Conservation (phyloP, 2,329 filamentous ascomycete species). For the Nemania sp. region DNA sequence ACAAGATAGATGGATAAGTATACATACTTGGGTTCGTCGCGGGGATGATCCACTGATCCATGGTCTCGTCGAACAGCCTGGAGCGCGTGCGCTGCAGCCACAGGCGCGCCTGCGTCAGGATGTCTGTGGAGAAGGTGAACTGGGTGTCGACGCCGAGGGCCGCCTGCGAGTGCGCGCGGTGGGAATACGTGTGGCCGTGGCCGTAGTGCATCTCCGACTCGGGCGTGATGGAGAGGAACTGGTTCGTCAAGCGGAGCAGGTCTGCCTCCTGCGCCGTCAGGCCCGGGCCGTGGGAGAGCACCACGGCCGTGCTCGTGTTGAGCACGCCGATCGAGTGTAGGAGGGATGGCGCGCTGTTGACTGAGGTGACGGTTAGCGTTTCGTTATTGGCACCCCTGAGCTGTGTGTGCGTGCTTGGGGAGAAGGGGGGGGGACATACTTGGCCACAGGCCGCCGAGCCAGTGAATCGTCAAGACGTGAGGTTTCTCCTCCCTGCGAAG, state of each 20-base stretch:
- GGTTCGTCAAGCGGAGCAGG: constrained; percentile 53
- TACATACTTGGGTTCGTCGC: constrained; percentile 48
- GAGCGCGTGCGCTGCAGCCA: constrained; percentile 56
- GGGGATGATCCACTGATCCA: constrained; percentile 50
- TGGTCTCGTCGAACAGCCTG: constrained; percentile 44
- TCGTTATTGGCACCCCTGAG: no score
- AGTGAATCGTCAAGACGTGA: constrained; percentile 53
- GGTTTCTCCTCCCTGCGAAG: constrained; percentile 10
- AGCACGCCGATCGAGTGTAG: constrained; percentile 46
- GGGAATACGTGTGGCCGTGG: constrained; percentile 51
- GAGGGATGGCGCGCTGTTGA: constrained; percentile 46
- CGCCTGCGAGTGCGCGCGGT: constrained; percentile 54
- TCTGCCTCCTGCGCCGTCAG: constrained; percentile 46
- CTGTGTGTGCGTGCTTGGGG: no score
- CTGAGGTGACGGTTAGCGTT: constrained; percentile 1
- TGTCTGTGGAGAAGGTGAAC: constrained; percentile 56
- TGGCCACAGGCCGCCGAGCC: constrained; percentile 46
- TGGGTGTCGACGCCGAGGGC: constrained; percentile 60
- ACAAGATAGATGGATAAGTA: neutral
- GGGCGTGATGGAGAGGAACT: constrained; percentile 61
- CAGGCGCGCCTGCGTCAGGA: constrained; percentile 56
- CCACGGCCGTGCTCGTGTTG: constrained; percentile 51
- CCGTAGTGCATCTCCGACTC: constrained; percentile 65
- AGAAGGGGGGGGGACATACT: constrained; percentile 33
- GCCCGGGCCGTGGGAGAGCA: constrained; percentile 57